Conservation (phyloP, 1,284 basidiomycete species). For the Boletus calvinii region DNA sequence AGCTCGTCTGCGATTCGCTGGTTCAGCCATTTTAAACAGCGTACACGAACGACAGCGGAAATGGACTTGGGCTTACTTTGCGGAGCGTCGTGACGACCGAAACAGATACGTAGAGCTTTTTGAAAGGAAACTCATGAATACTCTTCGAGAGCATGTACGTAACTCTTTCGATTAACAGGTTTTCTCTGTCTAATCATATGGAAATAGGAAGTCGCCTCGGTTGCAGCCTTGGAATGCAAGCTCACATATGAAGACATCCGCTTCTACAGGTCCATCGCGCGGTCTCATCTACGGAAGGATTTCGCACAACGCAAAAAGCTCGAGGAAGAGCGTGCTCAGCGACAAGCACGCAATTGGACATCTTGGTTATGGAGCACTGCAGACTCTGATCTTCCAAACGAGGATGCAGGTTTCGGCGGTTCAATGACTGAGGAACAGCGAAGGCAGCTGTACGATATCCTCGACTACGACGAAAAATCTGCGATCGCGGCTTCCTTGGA, state of each 20-base stretch:
- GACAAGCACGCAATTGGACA: slow-evolving; percentile 65
- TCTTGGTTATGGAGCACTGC: slow-evolving; percentile 85
- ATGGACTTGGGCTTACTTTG: slow-evolving; percentile 95
- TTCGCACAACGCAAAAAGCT: slow-evolving; percentile 65
- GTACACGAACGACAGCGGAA: slow-evolving; percentile 82
- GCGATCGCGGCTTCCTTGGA: slow-evolving; percentile 69
- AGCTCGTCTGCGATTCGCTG: slow-evolving; percentile 82
- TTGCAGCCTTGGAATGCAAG: slow-evolving; percentile 78
- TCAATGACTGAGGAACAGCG: slow-evolving; percentile 91
- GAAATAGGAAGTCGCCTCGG: slow-evolving; percentile 56
- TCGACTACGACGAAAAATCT: slow-evolving; percentile 91
- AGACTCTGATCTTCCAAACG: slow-evolving; percentile 35
- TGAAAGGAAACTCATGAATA: slow-evolving; percentile 69
- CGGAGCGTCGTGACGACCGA: slow-evolving; percentile 86
- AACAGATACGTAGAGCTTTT: slow-evolving; percentile 84
- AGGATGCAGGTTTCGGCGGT: slow-evolving; percentile 58
- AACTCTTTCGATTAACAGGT: neutral
- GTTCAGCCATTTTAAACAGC: slow-evolving; percentile 79
- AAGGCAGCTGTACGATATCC: slow-evolving; percentile 88
- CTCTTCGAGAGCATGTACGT: slow-evolving; percentile 49
- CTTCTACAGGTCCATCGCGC: slow-evolving; percentile 96
- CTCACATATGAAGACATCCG: slow-evolving; percentile 95
- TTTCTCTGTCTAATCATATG: slow-evolving; percentile 11
- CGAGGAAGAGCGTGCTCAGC: slow-evolving; percentile 65
- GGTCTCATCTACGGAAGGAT: slow-evolving; percentile 88